phyloP scores from a whole-genome alignment of 1,284 basidiomycete genomes.

The Cerioporus squamosus region DNA sequence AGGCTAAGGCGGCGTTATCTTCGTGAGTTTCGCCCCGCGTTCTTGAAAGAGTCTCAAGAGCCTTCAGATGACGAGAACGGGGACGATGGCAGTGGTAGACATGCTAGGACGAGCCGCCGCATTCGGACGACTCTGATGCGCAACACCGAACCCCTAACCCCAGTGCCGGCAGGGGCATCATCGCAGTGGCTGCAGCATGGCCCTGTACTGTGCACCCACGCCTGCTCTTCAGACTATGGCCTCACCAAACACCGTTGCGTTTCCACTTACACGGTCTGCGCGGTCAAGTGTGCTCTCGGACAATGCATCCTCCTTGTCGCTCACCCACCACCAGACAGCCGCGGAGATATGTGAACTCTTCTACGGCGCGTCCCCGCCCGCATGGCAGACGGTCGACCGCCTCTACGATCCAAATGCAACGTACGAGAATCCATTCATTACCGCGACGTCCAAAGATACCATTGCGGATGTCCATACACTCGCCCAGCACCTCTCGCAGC shows the following conservation, averaged over 20 bases:
- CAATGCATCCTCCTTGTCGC: conserved; percentile 37
- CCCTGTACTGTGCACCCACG: background rate
- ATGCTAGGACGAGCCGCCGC: too few species aligned
- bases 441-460: conserved; percentile 69
- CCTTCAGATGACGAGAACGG: too few species aligned
- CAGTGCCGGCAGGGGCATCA: too few species aligned
- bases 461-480: conserved; percentile 71
- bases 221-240: conserved; percentile 6
- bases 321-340: conserved; percentile 58
- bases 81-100: too few species aligned
- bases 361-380: conserved; percentile 56
- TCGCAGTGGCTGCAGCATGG: background rate
- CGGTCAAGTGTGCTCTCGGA: conserved; percentile 9
- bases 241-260: conserved; percentile 19
- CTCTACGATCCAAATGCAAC: conserved; percentile 74
- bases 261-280: conserved; percentile 21
- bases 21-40: too few species aligned
- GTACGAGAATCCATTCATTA: conserved; percentile 78
- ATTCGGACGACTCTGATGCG: too few species aligned
- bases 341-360: conserved; percentile 70
- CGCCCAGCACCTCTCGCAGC: conserved; percentile 55
- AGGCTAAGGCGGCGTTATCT: too few species aligned
- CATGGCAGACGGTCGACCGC: conserved; percentile 54
- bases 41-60: too few species aligned
- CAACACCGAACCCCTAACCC: too few species aligned